Conservation (phyloP, 2,329 filamentous ascomycete genomes). For the Keithomyces neogunnii region DNA sequence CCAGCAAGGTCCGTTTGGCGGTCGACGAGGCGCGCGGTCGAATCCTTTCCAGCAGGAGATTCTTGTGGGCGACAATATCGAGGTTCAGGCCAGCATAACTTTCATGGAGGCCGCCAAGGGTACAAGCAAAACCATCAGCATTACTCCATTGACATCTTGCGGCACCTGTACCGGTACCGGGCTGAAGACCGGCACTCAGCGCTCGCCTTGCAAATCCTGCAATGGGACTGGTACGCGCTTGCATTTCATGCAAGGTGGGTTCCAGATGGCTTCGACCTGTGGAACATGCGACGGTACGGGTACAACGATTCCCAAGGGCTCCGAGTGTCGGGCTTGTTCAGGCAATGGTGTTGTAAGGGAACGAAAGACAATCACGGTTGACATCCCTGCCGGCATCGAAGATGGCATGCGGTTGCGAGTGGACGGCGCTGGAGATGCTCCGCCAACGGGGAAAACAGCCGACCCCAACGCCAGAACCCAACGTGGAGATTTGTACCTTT, state of each 20-base stretch:
- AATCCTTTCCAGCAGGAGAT: conserved; percentile 71
- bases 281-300: conserved; percentile 73
- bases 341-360: conserved; percentile 82
- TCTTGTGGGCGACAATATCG: conserved; percentile 90
- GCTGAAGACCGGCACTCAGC: conserved; percentile 70
- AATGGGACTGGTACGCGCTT: conserved; percentile 80
- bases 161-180: conserved; percentile 77
- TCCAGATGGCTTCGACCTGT: conserved; percentile 93
- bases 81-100: conserved; percentile 84
- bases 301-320: conserved; percentile 64
- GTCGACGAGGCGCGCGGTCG: conserved; percentile 37
- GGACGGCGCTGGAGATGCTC: conserved; percentile 78
- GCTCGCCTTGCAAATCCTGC: conserved; percentile 67
- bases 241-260: conserved; percentile 84
- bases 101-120: conserved; percentile 97
- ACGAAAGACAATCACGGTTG: conserved; percentile 73
- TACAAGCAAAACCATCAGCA: conserved; percentile 75
- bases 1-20: conserved; percentile 45
- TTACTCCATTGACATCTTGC: conserved; percentile 75
- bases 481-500: conserved; percentile 83
- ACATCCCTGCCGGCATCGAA: conserved; percentile 92
- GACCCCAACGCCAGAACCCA: conserved; percentile 56
- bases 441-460: conserved; percentile 62
- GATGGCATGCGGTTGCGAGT: conserved; percentile 91
- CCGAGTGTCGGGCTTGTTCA: conserved; percentile 70